These are phyloP conservation scores for Beauveria rudraprayagi DNA, from an alignment of 2,329 filamentous ascomycete species.

Conservation along the genomic window DNA sequence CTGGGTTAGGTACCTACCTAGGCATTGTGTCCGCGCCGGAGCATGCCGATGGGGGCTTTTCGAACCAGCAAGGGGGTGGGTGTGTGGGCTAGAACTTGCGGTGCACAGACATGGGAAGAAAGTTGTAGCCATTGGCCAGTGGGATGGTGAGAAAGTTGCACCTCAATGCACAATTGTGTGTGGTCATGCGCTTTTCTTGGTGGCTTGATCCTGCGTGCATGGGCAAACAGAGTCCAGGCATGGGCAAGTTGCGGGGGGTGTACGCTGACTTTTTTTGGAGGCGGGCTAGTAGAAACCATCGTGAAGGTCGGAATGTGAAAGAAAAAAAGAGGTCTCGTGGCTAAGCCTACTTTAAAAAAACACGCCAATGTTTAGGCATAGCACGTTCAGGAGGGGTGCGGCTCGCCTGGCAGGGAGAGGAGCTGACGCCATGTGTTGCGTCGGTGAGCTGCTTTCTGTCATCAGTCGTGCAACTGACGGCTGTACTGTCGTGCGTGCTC, in stretches of 20 bases:
- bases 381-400: neutral
- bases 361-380: neutral
- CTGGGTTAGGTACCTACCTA: neutral
- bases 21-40: neutral
- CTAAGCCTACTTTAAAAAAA: neutral
- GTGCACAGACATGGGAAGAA: neutral
- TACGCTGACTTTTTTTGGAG: no score
- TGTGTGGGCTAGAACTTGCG: neutral
- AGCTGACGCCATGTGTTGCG: conserved; percentile 2
- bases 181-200: neutral
- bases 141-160: neutral
- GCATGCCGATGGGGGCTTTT: conserved; percentile 5
- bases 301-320: neutral
- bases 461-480: neutral
- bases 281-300: neutral
- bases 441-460: conserved; percentile 1
- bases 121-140: neutral
- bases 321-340: conserved; percentile 3
- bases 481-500: neutral
- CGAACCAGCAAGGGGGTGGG: neutral
- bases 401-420: neutral
- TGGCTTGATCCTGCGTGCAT: neutral
- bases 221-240: neutral
- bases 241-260: no score
- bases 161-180: neutral